A percentile compares a stretch with the other conserved stretches of the same genome.
Evolutionary conservation across 768 basidiomycete species (phyloP).

Genomic region (Pleurotus eryngii): DNA sequence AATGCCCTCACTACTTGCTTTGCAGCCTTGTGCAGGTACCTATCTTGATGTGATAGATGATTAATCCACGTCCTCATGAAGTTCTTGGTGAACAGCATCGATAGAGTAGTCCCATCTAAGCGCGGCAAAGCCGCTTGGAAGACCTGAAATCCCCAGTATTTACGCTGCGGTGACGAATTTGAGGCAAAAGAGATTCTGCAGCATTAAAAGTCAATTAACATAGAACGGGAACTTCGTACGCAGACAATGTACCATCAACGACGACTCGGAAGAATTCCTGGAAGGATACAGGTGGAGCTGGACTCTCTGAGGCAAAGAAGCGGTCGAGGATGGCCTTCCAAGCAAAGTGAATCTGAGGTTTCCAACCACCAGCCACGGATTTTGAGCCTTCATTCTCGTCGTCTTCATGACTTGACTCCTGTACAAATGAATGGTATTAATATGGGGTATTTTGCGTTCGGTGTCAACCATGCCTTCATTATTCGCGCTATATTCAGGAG

Average conservation of each 20-base stretch:
- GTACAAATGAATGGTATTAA: slow-evolving; percentile 6
- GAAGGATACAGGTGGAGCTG: slow-evolving; percentile 59
- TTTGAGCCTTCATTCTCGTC: slow-evolving; percentile 45
- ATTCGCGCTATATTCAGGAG: slow-evolving; percentile 70
- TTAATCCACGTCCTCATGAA: slow-evolving; percentile 98
- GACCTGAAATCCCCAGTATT: slow-evolving; percentile 95
- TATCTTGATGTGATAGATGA: slow-evolving; percentile 84
- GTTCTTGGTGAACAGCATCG: slow-evolving; percentile 90
- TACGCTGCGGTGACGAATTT: slow-evolving; percentile 81
- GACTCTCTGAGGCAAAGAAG: slow-evolving; percentile 48
- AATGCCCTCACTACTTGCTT: slow-evolving; percentile 63
- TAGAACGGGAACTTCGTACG: not conserved
- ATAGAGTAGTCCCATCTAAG: slow-evolving; percentile 61
- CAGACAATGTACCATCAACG: slow-evolving; percentile 71
- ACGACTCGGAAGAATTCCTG: slow-evolving; percentile 89
- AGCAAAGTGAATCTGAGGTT: slow-evolving; percentile 86
- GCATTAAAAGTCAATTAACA: slow-evolving; percentile 3
- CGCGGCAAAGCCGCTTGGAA: slow-evolving; percentile 77
- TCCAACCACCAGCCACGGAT: slow-evolving; percentile 64
- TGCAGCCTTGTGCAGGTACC: slow-evolving; percentile 88
- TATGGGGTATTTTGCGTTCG: slow-evolving; percentile 5
- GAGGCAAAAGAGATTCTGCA: slow-evolving; percentile 79
- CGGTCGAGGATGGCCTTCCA: slow-evolving; percentile 84
- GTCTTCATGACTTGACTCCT: slow-evolving; percentile 61
- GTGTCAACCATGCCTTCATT: slow-evolving; percentile 61